A percentile compares a stretch with the other conserved stretches of the same genome.
Conservation (phyloP, 2,329 filamentous ascomycete species). For the Neonectria sp. region DNA sequence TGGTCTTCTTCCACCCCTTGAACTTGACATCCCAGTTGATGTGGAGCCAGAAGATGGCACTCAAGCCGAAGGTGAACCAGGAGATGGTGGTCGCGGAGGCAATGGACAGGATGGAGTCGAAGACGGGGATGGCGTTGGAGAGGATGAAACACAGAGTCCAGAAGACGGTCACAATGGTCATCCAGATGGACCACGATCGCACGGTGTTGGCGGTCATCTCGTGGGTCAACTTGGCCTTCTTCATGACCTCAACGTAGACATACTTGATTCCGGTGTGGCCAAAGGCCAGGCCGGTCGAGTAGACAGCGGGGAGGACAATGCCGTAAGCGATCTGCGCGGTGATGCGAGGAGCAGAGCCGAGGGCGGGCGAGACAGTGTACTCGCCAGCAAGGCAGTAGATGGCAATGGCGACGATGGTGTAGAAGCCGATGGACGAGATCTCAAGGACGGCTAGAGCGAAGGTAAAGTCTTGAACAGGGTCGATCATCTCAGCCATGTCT, state of each 20-base stretch:
- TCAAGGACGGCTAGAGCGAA: slow-evolving; percentile 46
- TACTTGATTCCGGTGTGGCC: slow-evolving; percentile 55
- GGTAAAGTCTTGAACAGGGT: slow-evolving; percentile 52
- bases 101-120: slow-evolving; percentile 56
- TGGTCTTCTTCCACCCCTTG: slow-evolving; percentile 48
- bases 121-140: slow-evolving; percentile 56
- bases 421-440: slow-evolving; percentile 45
- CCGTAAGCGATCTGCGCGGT: slow-evolving; percentile 51
- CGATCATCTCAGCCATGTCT: slow-evolving; percentile 54
- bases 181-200: slow-evolving; percentile 55
- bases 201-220: slow-evolving; percentile 52
- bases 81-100: slow-evolving; percentile 55
- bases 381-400: slow-evolving; percentile 49
- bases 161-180: slow-evolving; percentile 52
- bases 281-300: slow-evolving; percentile 51
- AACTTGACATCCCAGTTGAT: slow-evolving; percentile 54
- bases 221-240: slow-evolving; percentile 50
- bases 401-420: slow-evolving; percentile 45
- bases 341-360: slow-evolving; percentile 43
- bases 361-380: slow-evolving; percentile 47
- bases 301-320: slow-evolving; percentile 49
- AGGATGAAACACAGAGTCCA: slow-evolving; percentile 54
- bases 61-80: slow-evolving; percentile 57
- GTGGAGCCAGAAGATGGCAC: slow-evolving; percentile 55
- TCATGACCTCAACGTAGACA: slow-evolving; percentile 53